Evolutionary conservation across 139 green algal species (phyloP).

Genomic region (Desmodesmus armatus): DNA sequence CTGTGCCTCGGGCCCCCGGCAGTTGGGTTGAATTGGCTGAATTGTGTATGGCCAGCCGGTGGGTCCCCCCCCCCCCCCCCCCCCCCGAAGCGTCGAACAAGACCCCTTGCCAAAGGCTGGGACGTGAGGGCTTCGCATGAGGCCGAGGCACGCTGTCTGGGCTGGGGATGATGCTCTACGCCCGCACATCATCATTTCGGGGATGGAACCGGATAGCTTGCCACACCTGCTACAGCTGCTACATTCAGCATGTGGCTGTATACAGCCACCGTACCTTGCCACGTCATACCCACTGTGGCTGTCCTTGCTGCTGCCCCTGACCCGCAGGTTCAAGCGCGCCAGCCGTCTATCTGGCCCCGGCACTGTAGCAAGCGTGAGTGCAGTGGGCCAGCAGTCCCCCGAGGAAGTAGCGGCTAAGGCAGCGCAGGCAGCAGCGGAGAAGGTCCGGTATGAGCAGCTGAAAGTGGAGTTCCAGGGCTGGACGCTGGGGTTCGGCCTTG

Average conservation of each 20-base stretch:
- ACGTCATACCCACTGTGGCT: neutral
- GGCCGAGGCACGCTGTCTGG: too few species aligned
- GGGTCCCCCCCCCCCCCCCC: too few species aligned
- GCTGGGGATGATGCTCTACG: too few species aligned
- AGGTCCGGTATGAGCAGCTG: slow-evolving; percentile 69
- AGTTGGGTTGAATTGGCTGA: too few species aligned
- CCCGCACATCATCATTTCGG: too few species aligned
- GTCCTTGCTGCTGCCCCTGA: neutral
- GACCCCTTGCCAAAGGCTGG: too few species aligned
- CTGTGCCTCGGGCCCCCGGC: too few species aligned
- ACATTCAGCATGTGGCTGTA: neutral
- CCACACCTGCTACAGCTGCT: neutral
- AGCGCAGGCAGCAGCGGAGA: slow-evolving; percentile 46
- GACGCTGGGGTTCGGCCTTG: slow-evolving; percentile 57
- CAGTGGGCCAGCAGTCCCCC: neutral
- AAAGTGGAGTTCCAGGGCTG: slow-evolving; percentile 78
- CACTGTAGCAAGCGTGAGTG: slow-evolving; percentile 8
- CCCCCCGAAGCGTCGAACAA: too few species aligned
- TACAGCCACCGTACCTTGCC: neutral
- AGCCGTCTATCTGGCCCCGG: neutral
- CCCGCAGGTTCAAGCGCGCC: slow-evolving; percentile 36
- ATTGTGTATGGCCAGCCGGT: too few species aligned
- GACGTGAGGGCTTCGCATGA: too few species aligned
- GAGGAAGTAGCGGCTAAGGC: slow-evolving; percentile 41
- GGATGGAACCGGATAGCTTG: neutral